Conservation (phyloP, 306 rosid species). For the Lagenaria siceraria region DNA sequence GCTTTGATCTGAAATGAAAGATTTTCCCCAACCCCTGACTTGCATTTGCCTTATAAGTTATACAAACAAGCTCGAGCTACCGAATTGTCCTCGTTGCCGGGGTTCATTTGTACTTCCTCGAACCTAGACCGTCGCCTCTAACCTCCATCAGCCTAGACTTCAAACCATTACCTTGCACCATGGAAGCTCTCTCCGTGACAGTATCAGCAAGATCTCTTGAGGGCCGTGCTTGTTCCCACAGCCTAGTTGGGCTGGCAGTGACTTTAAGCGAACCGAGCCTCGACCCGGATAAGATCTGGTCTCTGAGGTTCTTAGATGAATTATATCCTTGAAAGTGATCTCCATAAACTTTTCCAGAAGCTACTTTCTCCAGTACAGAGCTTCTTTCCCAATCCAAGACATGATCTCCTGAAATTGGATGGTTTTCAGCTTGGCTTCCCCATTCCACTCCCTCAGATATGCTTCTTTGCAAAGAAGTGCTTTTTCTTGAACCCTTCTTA, state of each 20-base stretch:
- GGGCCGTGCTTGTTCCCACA: constrained; percentile 66
- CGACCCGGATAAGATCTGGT: constrained; percentile 57
- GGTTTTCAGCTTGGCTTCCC: constrained; percentile 49
- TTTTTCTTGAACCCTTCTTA: constrained; percentile 54
- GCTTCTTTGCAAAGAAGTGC: constrained; percentile 83
- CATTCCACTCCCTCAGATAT: constrained; percentile 80
- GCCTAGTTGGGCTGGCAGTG: constrained; percentile 69
- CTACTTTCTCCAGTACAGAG: constrained; percentile 53
- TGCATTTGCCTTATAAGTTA: not conserved
- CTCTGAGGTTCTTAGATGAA: constrained; percentile 62
- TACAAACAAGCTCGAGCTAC: not conserved
- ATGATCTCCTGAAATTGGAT: constrained; percentile 43
- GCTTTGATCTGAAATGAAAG: not conserved
- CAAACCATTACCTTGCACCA: constrained; percentile 34
- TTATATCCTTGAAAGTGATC: constrained; percentile 60
- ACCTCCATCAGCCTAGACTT: constrained; percentile 68
- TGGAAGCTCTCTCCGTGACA: constrained; percentile 45
- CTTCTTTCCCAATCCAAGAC: constrained; percentile 68
- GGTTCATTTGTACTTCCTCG: constrained; percentile 54
- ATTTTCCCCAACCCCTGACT: not conserved
- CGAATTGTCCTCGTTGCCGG: constrained; percentile 2
- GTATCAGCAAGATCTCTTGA: constrained; percentile 38
- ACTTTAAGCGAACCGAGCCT: constrained; percentile 44
- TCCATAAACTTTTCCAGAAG: constrained; percentile 40
- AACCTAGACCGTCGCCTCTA: constrained; percentile 43